phyloP scores from a whole-genome alignment of 495 filamentous ascomycete genomes.

The Aspergillus asperescens region DNA sequence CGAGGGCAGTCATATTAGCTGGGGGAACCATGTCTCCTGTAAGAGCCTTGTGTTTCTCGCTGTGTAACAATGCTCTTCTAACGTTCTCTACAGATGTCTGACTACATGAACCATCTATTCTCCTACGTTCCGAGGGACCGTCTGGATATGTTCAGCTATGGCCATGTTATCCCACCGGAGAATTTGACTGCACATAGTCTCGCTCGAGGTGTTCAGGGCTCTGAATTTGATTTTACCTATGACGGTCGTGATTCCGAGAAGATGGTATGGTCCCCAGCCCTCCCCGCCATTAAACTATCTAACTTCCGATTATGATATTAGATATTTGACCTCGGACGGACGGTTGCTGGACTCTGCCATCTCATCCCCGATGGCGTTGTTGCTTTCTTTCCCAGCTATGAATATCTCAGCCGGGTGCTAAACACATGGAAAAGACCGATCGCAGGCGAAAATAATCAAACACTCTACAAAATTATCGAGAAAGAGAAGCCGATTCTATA shows the following conservation, averaged over 20 bases:
- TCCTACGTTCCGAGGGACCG: conserved; percentile 60
- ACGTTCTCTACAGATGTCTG: conserved; percentile 57
- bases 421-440: conserved; percentile 55
- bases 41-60: conserved; percentile 7
- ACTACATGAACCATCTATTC: conserved; percentile 81
- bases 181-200: conserved; percentile 74
- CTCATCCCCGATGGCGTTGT: conserved; percentile 85
- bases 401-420: conserved; percentile 74
- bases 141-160: conserved; percentile 80
- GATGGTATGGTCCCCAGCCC: conserved; percentile 38
- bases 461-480: conserved; percentile 36
- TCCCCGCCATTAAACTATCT: background rate
- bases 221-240: conserved; percentile 82
- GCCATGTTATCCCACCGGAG: conserved; percentile 81
- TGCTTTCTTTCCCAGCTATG: conserved; percentile 95
- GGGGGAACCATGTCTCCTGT: conserved; percentile 96
- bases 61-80: background rate
- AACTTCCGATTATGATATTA: conserved; percentile 25
- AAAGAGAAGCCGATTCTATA: conserved; percentile 61
- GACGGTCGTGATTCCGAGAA: conserved; percentile 58
- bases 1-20: conserved; percentile 82
- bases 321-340: conserved; percentile 70
- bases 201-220: conserved; percentile 45
- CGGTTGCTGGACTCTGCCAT: conserved; percentile 63
- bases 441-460: conserved; percentile 25